Base-by-base conservation (phyloP, 2,329 filamentous ascomycete genomes). In the Fusarium floridanum region DNA sequence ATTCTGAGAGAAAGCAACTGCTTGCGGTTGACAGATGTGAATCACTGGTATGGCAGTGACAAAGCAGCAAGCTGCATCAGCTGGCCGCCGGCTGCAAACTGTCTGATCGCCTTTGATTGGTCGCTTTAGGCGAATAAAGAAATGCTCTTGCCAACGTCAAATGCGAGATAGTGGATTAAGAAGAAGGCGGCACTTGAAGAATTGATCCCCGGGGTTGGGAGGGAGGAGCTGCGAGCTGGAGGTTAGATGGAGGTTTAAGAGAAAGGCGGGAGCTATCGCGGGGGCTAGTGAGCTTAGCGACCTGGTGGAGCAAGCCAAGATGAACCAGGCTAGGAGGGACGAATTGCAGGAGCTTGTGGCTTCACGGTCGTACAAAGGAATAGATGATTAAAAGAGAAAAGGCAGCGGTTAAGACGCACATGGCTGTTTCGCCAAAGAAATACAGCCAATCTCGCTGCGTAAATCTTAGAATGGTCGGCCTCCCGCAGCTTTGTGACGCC, bases 391-490 rank as follows among this genome's bases (percentile, higher is more conserved):
- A 29, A n/a, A 53, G 27, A 29, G 12, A 16, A 50, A 50, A 17
- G 43, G 37, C 37, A 60, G 53, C 11, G 14, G 36, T 36, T 37
- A 41, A 59, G 56, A 37, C 55, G 55, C 24, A 60, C 50, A 39
- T 36, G 43, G 50, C 17, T 32, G 27, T 34, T 55, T 55, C 50
- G 27, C 27, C 17, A n/a, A 20, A 37, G 34, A 57, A 57, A 36
- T 53, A 27, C 27, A 53, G 27, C 27, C 32, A 57, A 57, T n/a
- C 8, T 57, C 48, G 45, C 50, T 48, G n/a, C 27, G 61, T 75
- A 67, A 41, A 59, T n/a, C 36, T 56, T 63, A 71, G 32, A 53
- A 69, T 66, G 74, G 74, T 69, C 64, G 74, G 74, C 74, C 74
- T 76, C 74, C 72, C 67, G 29, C 39, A 50, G 41, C 5, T 27